Evolutionary conservation across 2,329 filamentous ascomycete species (phyloP).

Genomic region (Aspergillus neoniger): DNA sequence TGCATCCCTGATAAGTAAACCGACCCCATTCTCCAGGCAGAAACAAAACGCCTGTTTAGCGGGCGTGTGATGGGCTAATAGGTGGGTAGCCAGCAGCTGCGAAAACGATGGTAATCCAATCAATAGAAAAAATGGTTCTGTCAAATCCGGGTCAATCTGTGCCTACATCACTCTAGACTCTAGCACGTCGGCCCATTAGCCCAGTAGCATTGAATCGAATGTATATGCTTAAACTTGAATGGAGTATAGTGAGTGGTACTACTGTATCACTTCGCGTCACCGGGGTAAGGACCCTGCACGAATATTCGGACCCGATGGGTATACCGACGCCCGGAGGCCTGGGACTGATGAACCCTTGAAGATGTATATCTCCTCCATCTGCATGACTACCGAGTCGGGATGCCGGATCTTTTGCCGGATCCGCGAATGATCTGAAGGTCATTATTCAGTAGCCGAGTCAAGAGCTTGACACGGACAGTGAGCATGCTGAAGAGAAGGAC

Average conservation of each 20-base stretch:
- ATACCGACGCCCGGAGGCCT: neutral
- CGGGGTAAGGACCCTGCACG: neutral
- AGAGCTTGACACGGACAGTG: neutral
- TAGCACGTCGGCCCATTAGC: neutral
- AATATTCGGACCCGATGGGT: neutral
- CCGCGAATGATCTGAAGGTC: neutral
- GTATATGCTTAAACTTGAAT: slow-evolving; percentile 3
- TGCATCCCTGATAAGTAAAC: neutral
- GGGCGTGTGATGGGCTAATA: neutral
- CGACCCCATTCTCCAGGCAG: slow-evolving; percentile 2
- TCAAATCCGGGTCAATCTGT: neutral
- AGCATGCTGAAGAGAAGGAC: neutral
- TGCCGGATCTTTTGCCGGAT: slow-evolving; percentile 11
- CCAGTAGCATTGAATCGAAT: neutral
- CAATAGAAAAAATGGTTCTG: neutral
- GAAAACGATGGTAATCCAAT: neutral
- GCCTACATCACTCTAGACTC: neutral
- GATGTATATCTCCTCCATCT: neutral
- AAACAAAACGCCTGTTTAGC: neutral
- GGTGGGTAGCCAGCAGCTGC: neutral
- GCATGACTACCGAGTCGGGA: slow-evolving; percentile 18
- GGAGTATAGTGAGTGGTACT: neutral
- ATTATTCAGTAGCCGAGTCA: neutral
- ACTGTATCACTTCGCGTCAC: neutral
- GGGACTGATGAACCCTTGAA: neutral